Conservation (phyloP, 2,329 filamentous ascomycete species). For the Monilinia aucupariae region DNA sequence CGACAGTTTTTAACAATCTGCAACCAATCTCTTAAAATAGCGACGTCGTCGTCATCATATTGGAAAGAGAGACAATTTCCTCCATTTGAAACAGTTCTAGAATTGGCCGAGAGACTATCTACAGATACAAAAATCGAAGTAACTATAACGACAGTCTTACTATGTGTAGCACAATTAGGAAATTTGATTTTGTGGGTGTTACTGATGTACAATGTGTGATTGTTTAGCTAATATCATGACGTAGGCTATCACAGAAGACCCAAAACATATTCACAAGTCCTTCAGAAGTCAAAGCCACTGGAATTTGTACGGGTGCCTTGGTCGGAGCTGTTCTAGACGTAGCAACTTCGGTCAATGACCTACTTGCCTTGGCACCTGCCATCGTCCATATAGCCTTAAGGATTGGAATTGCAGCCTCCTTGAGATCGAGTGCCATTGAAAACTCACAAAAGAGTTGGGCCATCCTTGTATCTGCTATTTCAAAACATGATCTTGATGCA, state of each 20-base stretch:
- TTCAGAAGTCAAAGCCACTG: background rate
- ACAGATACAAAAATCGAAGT: background rate
- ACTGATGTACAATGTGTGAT: background rate
- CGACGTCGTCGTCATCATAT: background rate
- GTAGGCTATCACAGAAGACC: background rate
- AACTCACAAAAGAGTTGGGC: background rate
- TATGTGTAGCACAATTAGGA: background rate
- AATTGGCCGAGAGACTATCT: background rate
- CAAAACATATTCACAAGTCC: background rate
- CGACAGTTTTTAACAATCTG: background rate
- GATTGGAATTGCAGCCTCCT: background rate
- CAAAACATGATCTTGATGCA: background rate
- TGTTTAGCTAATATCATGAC: background rate
- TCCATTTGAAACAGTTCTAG: background rate
- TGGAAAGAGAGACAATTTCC: background rate
- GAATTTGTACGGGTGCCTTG: background rate
- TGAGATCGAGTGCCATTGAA: background rate
- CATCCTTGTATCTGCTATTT: background rate
- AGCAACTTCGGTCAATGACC: background rate
- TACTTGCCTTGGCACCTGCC: background rate
- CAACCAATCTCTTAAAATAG: background rate
- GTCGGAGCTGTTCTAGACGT: background rate
- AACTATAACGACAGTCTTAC: background rate
- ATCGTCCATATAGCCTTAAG: background rate
- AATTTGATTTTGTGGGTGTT: background rate